These are phyloP conservation scores for Macrotyloma uniflorum DNA, from an alignment of 306 rosid species.

Conservation along the genomic window DNA sequence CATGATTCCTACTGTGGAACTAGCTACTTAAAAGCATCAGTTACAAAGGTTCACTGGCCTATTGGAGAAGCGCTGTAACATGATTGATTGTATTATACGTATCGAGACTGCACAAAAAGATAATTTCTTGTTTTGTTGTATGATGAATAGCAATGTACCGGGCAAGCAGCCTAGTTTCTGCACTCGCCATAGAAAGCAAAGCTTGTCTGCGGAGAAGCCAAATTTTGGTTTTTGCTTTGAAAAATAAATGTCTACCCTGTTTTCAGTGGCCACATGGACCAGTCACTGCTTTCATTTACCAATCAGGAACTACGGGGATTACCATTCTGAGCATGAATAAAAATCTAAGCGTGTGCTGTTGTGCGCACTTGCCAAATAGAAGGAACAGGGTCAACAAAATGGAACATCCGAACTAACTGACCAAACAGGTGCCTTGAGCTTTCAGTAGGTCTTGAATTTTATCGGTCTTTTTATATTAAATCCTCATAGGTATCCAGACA, in stretches of 20 bases:
- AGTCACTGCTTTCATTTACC: not conserved
- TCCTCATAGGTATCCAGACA: not conserved
- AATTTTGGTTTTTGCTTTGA: not conserved
- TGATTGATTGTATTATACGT: conserved; percentile 19
- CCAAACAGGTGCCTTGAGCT: not conserved
- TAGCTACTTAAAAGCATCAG: conserved; percentile 56
- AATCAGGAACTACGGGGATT: not conserved
- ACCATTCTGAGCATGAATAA: not conserved
- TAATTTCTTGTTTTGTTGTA: not conserved
- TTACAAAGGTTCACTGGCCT: conserved; percentile 46
- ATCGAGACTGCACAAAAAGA: conserved; percentile 42
- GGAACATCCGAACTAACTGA: not conserved
- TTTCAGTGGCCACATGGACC: not conserved
- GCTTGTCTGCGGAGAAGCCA: not conserved
- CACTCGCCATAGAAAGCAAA: not conserved
- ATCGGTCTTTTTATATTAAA: not conserved
- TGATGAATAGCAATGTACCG: not conserved
- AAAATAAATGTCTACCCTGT: not conserved
- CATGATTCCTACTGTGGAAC: conserved; percentile 61
- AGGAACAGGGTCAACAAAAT: not conserved
- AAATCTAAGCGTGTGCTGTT: not conserved
- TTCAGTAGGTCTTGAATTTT: not conserved
- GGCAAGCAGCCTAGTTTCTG: not conserved
- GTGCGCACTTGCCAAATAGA: not conserved
- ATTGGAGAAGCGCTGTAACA: conserved; percentile 46